Evolutionary conservation across 1,284 basidiomycete genomes (phyloP), one percentile per base, ranked within the genome.

Genomic region (Ganoderma lucidum): DNA sequence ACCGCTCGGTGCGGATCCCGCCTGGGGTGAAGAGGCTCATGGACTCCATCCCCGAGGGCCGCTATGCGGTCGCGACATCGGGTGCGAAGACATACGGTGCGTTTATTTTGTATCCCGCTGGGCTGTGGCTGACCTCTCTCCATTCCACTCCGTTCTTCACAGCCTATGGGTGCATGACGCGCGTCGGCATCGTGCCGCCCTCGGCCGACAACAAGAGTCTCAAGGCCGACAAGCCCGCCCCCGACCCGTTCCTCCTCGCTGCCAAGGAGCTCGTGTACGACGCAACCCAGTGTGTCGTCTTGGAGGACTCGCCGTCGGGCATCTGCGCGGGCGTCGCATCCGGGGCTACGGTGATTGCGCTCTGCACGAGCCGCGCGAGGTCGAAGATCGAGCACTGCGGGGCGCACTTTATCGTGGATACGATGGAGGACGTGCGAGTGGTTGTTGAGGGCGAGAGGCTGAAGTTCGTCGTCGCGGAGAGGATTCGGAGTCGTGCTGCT

Each of bases 111-210:
- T 62, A n/a, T 23, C 23, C 23, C 23, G 23, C 23, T 23, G 23
- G 23, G 1, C 60, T 68, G 67, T 71, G 64, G 42, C 6, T 5
- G 19, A 6, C 41, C 12, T 63, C 30, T 35, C 62, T 66, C 69
- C 45, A 73, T 32, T 35, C 62, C 66, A 69, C 45, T 73, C 53
- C 65, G 8, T 66, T 69, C 61, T 44, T 65, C 68, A 19, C 63
- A 89, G 89, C 90, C 23, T 84, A 90, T 74, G 91, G 90, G 28
- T 92, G 90, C 75, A 90, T 93, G 85, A 85, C 84, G 9, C 88
- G 89, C 68, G 91, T 92, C 56, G 91, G 91, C n/a, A 93, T 94
- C 78, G 84, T 84, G 1, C 90, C 91, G 14, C 92, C 93, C n/a
- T n/a, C n/a, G n/a, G 92, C 92, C 55, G 92, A 93, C 78, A 92